Evolutionary conservation across 441 rosid species (phyloP).

Genomic region (Cnidoscolus chayamansa): DNA sequence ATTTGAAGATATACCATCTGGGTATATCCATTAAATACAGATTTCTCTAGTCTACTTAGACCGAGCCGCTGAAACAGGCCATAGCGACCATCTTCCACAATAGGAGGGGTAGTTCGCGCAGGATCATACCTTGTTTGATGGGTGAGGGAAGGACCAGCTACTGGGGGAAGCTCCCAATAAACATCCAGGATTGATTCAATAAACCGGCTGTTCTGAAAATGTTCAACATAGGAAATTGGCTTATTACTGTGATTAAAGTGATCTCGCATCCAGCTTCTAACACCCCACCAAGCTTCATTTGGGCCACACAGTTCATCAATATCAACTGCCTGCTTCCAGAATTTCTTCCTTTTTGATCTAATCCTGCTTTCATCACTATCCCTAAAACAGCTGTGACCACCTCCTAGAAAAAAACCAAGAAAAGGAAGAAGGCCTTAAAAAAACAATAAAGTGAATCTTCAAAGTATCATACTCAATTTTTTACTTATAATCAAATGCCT

Average conservation of each 20-base stretch:
- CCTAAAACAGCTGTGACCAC: slow-evolving; percentile 92
- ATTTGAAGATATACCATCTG: slow-evolving; percentile 90
- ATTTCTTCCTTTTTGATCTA: slow-evolving; percentile 74
- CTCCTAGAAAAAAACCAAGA: slow-evolving; percentile 45
- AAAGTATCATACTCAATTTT: background rate
- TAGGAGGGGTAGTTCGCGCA: slow-evolving; percentile 61
- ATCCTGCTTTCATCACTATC: slow-evolving; percentile 90
- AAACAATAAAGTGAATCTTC: background rate
- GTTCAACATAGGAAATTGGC: slow-evolving; percentile 57
- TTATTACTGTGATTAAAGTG: slow-evolving; percentile 76
- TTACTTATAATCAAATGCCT: too few species aligned
- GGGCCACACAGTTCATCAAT: slow-evolving; percentile 77
- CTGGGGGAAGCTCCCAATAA: slow-evolving; percentile 94
- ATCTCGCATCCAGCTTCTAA: slow-evolving; percentile 77
- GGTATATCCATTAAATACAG: slow-evolving; percentile 92
- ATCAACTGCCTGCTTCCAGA: slow-evolving; percentile 96
- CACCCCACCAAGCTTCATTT: slow-evolving; percentile 96
- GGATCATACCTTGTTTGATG: slow-evolving; percentile 92
- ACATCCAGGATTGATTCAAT: slow-evolving; percentile 71
- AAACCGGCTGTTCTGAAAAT: slow-evolving; percentile 72
- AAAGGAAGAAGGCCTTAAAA: background rate
- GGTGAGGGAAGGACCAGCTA: slow-evolving; percentile 90
- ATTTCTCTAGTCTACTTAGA: slow-evolving; percentile 58
- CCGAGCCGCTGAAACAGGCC: slow-evolving; percentile 76
- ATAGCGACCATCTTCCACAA: slow-evolving; percentile 83